Evolutionary conservation across 2,329 filamentous ascomycete species (phyloP).

Genomic region (Exophiala calicioides): DNA sequence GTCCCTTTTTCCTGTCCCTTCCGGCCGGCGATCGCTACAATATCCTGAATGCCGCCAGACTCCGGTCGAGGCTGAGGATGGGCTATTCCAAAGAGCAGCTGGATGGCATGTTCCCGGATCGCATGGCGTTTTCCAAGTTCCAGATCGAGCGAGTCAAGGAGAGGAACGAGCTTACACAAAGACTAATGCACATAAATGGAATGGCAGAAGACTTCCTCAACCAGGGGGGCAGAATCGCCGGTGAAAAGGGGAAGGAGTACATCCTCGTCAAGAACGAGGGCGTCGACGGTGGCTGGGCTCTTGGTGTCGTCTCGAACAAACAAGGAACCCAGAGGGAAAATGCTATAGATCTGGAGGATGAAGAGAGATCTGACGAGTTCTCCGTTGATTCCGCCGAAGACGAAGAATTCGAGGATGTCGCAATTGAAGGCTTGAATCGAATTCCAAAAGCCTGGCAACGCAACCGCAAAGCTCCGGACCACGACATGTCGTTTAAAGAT

Average conservation of each 20-base stretch:
- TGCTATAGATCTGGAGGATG: conserved; percentile 84
- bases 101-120: conserved; percentile 93
- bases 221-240: conserved; percentile 54
- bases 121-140: conserved; percentile 95
- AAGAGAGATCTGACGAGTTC: conserved; percentile 45
- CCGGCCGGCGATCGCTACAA: conserved; percentile 93
- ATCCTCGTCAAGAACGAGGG: conserved; percentile 94
- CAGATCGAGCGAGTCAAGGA: conserved; percentile 94
- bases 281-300: conserved; percentile 90
- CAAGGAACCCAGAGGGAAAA: conserved; percentile 77
- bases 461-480: conserved; percentile 37
- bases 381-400: conserved; percentile 50
- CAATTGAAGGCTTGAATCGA: conserved; percentile 84
- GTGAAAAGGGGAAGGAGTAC: conserved; percentile 90
- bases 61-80: conserved; percentile 89
- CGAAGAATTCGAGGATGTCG: conserved; percentile 86
- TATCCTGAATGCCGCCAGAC: conserved; percentile 87
- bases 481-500: conserved; percentile 40
- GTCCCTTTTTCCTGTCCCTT: conserved; percentile 89
- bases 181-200: conserved; percentile 90
- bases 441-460: conserved; percentile 64
- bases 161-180: conserved; percentile 89
- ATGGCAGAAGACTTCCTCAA: conserved; percentile 70
- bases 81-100: conserved; percentile 95
- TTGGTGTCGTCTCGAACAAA: conserved; percentile 88